Evolutionary conservation across 1,139 yeast genomes (phyloP), one percentile per base, ranked within the genome.

Genomic region (Lodderomyces jiufengensis): DNA sequence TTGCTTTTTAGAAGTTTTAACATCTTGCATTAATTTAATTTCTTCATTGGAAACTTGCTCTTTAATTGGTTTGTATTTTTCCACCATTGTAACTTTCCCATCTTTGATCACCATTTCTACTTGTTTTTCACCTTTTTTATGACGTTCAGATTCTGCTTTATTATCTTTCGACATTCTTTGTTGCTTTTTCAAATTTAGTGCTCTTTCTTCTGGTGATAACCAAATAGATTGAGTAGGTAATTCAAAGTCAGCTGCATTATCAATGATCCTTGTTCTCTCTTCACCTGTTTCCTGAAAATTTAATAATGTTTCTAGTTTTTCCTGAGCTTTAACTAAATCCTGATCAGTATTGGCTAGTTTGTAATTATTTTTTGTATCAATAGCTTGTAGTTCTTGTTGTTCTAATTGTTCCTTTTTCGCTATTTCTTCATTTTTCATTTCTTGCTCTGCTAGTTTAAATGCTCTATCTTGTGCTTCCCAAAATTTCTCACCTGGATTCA

Each of bases 151-250:
- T 32, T 79, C 82, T 28, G 67, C 60, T 34, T 75, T 78, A 38
- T 82, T 83, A 52, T 78, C 70, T 48, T 77, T 78, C 6, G 85
- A 64, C 40, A 82, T 55, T 46, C 81, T 74, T 51, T 90, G 97
- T 53, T 88, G 96, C 46, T 78, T 78, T 55, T 88, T 87, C 48
- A 92, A 66, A 39, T 73, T 76, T 39, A 87, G 66, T 0, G 97
- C 97, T 47, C 94, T 76, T 51, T 94, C 97, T 34, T 82, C 72
- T 0, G 97, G 92, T 4, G 86, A 77, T 1, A 95, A 80, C 98
- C 98, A 94, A 47, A 79, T 69, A 2, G 76, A 63, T 32, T 76
- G 74, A 4, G 70, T 57, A 0, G 80, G 78, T 32, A 73, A 44
- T 34, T 84, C 94, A 54, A 80, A 92, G 55, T 94, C 98, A 5